These are phyloP conservation scores for Metschnikowia cubensis DNA, from an alignment of 805 yeast genomes.

Conservation along the genomic window DNA sequence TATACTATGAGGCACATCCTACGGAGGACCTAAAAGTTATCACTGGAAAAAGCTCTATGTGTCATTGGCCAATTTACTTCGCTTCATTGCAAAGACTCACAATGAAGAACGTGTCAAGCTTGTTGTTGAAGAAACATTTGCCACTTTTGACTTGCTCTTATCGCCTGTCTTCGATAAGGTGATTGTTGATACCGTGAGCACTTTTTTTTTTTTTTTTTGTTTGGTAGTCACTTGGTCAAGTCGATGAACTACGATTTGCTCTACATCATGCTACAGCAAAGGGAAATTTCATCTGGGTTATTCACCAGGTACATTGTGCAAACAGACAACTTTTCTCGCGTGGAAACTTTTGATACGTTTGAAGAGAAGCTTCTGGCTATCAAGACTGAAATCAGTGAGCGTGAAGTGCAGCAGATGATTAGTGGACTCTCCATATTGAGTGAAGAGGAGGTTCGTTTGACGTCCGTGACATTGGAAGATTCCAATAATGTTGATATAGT, in stretches of 20 bases:
- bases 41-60: slow-evolving; percentile 34
- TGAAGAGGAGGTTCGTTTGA: slow-evolving; percentile 5
- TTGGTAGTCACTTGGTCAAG: slow-evolving; percentile 20
- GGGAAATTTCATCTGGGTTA: slow-evolving; percentile 17
- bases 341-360: slow-evolving; percentile 12
- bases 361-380: slow-evolving; percentile 19
- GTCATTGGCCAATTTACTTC: slow-evolving; percentile 28
- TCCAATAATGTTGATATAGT: slow-evolving; percentile 22
- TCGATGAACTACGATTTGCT: slow-evolving; percentile 30
- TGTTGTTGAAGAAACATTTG: slow-evolving; percentile 16
- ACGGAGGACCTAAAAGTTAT: slow-evolving; percentile 21
- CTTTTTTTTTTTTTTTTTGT: too few species aligned
- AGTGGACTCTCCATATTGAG: slow-evolving; percentile 10
- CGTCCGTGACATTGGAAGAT: slow-evolving; percentile 4
- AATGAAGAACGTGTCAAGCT: slow-evolving; percentile 18
- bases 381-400: slow-evolving; percentile 14
- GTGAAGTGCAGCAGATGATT: slow-evolving; percentile 11
- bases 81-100: slow-evolving; percentile 19
- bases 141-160: slow-evolving; percentile 14
- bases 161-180: slow-evolving; percentile 18
- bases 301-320: slow-evolving; percentile 15
- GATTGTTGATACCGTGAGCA: slow-evolving; percentile 15
- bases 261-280: slow-evolving; percentile 26
- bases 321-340: slow-evolving; percentile 13
- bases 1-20: slow-evolving; percentile 17